Percentiles rank a stretch among this genome's conserved stretches.
Evolutionary conservation across 768 basidiomycete species (phyloP).

Genomic region (Chalciporus sphaerocephalus): DNA sequence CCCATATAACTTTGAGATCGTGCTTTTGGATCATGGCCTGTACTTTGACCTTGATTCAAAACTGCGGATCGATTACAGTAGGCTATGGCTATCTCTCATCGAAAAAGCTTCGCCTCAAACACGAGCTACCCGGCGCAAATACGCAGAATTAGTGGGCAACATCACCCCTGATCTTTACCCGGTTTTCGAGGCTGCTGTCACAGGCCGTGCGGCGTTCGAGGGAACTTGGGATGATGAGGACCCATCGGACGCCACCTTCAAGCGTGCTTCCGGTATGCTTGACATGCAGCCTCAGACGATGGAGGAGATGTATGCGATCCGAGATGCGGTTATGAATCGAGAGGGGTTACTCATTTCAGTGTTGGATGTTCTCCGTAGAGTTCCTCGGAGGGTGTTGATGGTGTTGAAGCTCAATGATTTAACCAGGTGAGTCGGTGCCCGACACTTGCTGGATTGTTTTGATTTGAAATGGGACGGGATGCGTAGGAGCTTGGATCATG

Average conservation of each 20-base stretch:
- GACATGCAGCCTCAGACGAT: slow-evolving; percentile 69
- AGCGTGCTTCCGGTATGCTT: slow-evolving; percentile 71
- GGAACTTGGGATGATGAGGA: slow-evolving; percentile 49
- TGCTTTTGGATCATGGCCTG: slow-evolving; percentile 88
- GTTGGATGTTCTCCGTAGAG: slow-evolving; percentile 79
- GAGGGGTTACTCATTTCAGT: slow-evolving; percentile 84
- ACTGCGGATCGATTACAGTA: slow-evolving; percentile 78
- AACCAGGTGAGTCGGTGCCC: slow-evolving; percentile 48
- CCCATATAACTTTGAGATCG: slow-evolving; percentile 94
- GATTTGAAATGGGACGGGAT: not conserved
- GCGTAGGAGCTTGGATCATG: slow-evolving; percentile 70
- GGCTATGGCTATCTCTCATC: slow-evolving; percentile 89
- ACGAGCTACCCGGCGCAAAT: slow-evolving; percentile 69
- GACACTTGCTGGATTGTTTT: not conserved
- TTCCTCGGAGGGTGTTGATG: slow-evolving; percentile 83
- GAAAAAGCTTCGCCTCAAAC: slow-evolving; percentile 62
- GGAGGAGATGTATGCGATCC: slow-evolving; percentile 76
- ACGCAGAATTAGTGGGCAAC: slow-evolving; percentile 88
- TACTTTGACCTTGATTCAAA: slow-evolving; percentile 87
- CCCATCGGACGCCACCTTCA: slow-evolving; percentile 35
- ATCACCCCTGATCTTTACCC: slow-evolving; percentile 88
- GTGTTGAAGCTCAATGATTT: slow-evolving; percentile 83
- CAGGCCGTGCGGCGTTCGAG: slow-evolving; percentile 71
- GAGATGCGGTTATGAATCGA: slow-evolving; percentile 73
- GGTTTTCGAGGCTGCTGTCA: slow-evolving; percentile 91